Evolutionary conservation across 2,329 filamentous ascomycete species (phyloP), one percentile per base, ranked within the genome.

Genomic region (Alternaria ethzedia): DNA sequence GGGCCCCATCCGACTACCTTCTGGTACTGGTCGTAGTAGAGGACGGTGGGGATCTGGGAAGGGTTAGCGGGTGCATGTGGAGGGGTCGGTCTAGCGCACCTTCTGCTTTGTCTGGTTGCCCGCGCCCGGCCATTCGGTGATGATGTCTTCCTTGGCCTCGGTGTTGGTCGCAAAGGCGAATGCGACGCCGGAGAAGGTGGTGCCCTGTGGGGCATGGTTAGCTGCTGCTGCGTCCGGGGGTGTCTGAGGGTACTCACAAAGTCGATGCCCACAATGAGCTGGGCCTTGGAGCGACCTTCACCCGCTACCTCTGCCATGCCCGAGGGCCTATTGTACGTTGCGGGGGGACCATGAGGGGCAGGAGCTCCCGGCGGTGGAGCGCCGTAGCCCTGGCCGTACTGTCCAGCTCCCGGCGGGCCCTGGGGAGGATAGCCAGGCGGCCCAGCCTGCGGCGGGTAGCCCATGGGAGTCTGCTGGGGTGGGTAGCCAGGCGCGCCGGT

Each of bases 1-100:
- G 95, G 94, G 66, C 96, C 96, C 96, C 96, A 99, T 74, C 96
- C 96, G n/a, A 98, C 96, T 52, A 99, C 96, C 82, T 98, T 97
- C 78, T 99, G 96, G 81, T 97, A 97, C 82, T 98, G 95, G 79
- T 99, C 96, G 79, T 99, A 99, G 85, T 99, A 99, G 65, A 99
- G 88, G n/a, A 99, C 96, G 13, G 96, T 98, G 15, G 96, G 96
- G 73, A 99, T 98, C 96, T 97, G 76, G 20, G 17, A 12, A 2
- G 58, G 7, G 44, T 68, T 55, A 68, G 59, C 45, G 17, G 15
- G 9, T 41, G 20, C 26, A 32, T 23, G 15, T 47, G 11, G 46
- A 17, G n/a, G 41, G 41, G 25, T 15, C 45, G 6, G n/a, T 51
- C 15, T 7, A 20, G 43, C 62, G 43, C 80, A 97, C 95, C 91